Base-by-base conservation (phyloP, 352 stramenopile genomes). In the Pythium brachiatum region DNA sequence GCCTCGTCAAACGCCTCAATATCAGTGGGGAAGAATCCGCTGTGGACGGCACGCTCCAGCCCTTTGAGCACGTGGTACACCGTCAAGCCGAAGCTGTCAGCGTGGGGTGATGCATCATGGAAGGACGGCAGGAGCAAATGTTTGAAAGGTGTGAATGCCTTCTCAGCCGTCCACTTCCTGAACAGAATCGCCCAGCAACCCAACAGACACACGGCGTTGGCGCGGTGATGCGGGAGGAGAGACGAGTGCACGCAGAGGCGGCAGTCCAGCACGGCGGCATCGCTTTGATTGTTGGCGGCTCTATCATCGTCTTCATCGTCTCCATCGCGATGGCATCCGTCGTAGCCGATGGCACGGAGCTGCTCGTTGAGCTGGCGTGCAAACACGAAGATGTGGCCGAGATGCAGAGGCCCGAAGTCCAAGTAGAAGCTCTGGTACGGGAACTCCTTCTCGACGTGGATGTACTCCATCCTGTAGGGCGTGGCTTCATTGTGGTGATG, bases 381-480 rank as follows among this genome's bases (percentile, higher is more conserved):
- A 66, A 98, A 98, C 16, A 84, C 74, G 63, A 93, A 89, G 1
- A 97, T 57, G 62, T 97, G 92, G 7, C 84, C 92, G 13, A 99
- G 72, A 62, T 97, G 98, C 8, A 98, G 74, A 12, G 95, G 96
- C 13, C 95, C 96, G 79, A 98, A 99, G 76, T 99, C 96, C 15
- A 97, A 74, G 72, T 97, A 98, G 69, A 97, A 98, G 67, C 96
- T 94, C 77, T 83, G 94, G 73, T 99, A 99, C 1, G 87, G 67
- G 44, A 98, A 76, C 57, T 86, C 70, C 7, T 63, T 46, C n/a
- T 65, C 55, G 1, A 78, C 50, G 27, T 70, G 31, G 53, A 78
- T 66, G 54, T 71, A 73, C 26, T 69, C 43, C 25, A 73, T 53
- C 7, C 43, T 50, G 16, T 57, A 38, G 0, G 39, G 46, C 2